Conservation (phyloP, 495 filamentous ascomycete genomes). For the Lophiotrema nucula region DNA sequence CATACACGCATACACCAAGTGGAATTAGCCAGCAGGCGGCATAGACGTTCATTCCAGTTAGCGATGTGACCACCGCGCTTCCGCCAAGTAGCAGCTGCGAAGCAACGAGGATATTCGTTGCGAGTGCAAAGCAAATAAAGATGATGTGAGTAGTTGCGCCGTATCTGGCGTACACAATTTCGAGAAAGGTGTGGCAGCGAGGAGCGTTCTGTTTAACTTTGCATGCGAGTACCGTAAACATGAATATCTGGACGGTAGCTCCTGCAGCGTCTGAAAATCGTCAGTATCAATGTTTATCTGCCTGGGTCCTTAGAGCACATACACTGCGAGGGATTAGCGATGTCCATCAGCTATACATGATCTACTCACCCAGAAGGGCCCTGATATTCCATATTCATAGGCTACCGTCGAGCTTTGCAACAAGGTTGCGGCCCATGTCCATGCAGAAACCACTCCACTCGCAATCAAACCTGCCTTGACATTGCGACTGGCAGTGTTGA, state of each 20-base stretch:
- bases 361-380: slow-evolving; percentile 33
- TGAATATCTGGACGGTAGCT: slow-evolving; percentile 40
- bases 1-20: slow-evolving; percentile 40
- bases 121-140: slow-evolving; percentile 35
- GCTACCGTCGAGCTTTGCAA: slow-evolving; percentile 31
- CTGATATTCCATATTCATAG: slow-evolving; percentile 19
- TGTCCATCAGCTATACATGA: too few species aligned
- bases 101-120: slow-evolving; percentile 35
- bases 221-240: slow-evolving; percentile 35
- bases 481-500: slow-evolving; percentile 26
- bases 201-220: slow-evolving; percentile 38
- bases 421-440: slow-evolving; percentile 36
- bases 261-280: slow-evolving; percentile 36
- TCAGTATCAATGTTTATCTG: too few species aligned
- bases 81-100: slow-evolving; percentile 36
- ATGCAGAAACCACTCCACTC: slow-evolving; percentile 28
- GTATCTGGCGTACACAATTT: slow-evolving; percentile 35
- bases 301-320: too few species aligned
- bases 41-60: slow-evolving; percentile 38
- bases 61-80: slow-evolving; percentile 33
- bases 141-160: slow-evolving; percentile 28
- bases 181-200: slow-evolving; percentile 34
- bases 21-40: slow-evolving; percentile 37
- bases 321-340: too few species aligned
- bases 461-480: slow-evolving; percentile 31